Evolutionary conservation across 2,329 filamentous ascomycete genomes (phyloP), one percentile per base, ranked within the genome.

Genomic region (Orbilia javanica): DNA sequence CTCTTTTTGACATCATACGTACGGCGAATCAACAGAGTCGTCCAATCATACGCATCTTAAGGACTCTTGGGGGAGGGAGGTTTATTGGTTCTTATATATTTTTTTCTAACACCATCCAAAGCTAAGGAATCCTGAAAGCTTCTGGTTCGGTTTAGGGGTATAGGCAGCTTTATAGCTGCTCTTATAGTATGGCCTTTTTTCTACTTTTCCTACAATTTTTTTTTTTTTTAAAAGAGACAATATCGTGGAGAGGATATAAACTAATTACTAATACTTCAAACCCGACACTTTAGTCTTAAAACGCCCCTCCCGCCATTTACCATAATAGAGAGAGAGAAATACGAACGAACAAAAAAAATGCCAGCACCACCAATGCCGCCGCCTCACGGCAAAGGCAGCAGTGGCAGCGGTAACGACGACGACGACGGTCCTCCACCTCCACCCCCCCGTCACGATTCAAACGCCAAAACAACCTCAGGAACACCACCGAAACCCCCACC

Each of bases 401-500:
- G 11, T 1, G 13, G 7, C 10, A 50, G 48, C 31, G 48, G 20
- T 20, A 27, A 29, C 48, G 20, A 31, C 46, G 75, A 78, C 60
- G 74, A 79, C 39, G 75, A 79, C 68, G 75, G 67, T 42, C 75
- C 75, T 10, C 80, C 80, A 53, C 80, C 80, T 22, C 80, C 80
- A 4, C 80, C 79, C 27, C 79, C 79, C 22, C 75, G 69, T 27
- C 80, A 79, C 52, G 80, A 79, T 63, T 79, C 71, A 50, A 78
- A 72, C 55, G 67, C 79, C 36, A 67, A 81, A 79, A 68, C 77
- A 34, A 79, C 75, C n/a, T 80, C 57, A 42, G 72, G 48, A 44
- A 80, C 68, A 31, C 74, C 70, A 39, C 79, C 53, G 44, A 79
- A 68, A 67, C 79, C 62, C 52, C 74, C 48, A 27, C 63, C 39